Percentiles rank a stretch among this genome's conserved stretches.
Conservation (phyloP, 805 yeast species). For the Hagleromyces aurorensis region DNA sequence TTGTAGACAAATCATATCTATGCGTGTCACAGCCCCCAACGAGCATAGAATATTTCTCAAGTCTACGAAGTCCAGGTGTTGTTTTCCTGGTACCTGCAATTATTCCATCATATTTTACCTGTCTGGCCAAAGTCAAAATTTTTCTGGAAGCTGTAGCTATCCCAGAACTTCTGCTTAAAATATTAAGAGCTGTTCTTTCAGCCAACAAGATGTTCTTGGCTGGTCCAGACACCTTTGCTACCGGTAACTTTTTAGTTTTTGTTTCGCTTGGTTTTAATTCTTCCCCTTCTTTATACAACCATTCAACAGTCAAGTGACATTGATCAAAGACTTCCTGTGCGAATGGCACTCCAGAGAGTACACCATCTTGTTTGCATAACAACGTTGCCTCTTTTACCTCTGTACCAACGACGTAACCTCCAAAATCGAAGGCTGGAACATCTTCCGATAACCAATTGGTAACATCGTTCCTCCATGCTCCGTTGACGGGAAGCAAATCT, state of each 20-base stretch:
- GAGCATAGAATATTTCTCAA: constrained; percentile 90
- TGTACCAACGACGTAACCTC: constrained; percentile 91
- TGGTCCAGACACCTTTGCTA: constrained; percentile 74
- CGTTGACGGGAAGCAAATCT: constrained; percentile 63
- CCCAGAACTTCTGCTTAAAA: constrained; percentile 78
- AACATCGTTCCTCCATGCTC: constrained; percentile 75
- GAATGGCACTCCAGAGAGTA: constrained; percentile 81
- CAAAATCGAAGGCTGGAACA: constrained; percentile 89
- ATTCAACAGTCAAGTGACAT: constrained; percentile 60
- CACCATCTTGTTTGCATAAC: constrained; percentile 73
- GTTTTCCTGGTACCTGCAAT: constrained; percentile 96
- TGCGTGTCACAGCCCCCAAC: constrained; percentile 95
- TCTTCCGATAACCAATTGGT: constrained; percentile 77
- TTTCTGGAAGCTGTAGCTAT: constrained; percentile 67
- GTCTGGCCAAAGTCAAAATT: constrained; percentile 53
- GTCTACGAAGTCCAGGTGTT: constrained; percentile 86
- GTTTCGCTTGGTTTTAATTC: constrained; percentile 37
- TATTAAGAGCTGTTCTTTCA: constrained; percentile 79
- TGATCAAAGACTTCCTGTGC: constrained; percentile 78
- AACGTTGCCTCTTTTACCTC: constrained; percentile 63
- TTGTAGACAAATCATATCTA: constrained; percentile 80
- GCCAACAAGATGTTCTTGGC: constrained; percentile 73
- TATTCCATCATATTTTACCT: constrained; percentile 65
- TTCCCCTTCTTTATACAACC: constrained; percentile 70
- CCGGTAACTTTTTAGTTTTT: constrained; percentile 49